Evolutionary conservation across 2,329 filamentous ascomycete species (phyloP).

Genomic region (Fusarium nurragi): DNA sequence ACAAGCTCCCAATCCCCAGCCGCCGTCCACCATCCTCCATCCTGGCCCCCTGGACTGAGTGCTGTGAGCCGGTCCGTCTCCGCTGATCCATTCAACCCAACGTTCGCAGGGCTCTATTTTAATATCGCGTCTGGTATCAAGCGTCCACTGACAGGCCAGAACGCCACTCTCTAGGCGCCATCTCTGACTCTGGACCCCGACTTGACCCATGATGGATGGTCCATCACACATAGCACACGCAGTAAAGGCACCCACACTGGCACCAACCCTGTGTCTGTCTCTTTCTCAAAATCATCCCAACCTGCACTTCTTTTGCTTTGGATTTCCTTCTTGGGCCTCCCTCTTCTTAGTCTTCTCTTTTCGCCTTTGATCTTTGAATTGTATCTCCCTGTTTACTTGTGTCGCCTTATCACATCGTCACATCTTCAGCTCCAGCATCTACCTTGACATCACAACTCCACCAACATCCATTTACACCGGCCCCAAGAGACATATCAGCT

Average conservation of each 20-base stretch:
- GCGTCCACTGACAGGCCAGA: conserved; percentile 56
- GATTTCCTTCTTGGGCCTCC: conserved; percentile 42
- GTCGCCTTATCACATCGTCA: conserved; percentile 42
- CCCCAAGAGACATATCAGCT: conserved; percentile 26
- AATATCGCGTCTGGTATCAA: conserved; percentile 50
- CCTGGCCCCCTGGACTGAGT: conserved; percentile 37
- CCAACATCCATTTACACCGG: conserved; percentile 26
- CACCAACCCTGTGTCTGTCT: conserved; percentile 33
- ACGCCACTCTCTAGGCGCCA: conserved; percentile 55
- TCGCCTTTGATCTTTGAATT: conserved; percentile 27
- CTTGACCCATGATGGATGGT: conserved; percentile 48
- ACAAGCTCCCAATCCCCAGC: conserved; percentile 40
- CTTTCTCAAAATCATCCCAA: conserved; percentile 44
- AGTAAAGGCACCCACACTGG: conserved; percentile 36
- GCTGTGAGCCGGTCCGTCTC: conserved; percentile 43
- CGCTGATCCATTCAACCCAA: conserved; percentile 46
- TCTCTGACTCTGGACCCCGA: conserved; percentile 52
- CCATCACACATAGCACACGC: conserved; percentile 43
- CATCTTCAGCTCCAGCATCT: conserved; percentile 33
- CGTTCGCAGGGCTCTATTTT: conserved; percentile 54
- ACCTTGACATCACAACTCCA: conserved; percentile 35
- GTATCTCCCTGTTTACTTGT: conserved; percentile 17
- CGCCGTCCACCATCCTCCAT: conserved; percentile 38
- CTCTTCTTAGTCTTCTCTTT: conserved; percentile 38
- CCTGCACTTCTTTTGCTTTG: conserved; percentile 41